phyloP scores from a whole-genome alignment of 352 stramenopile genomes.

The Phytophthora quininea region DNA sequence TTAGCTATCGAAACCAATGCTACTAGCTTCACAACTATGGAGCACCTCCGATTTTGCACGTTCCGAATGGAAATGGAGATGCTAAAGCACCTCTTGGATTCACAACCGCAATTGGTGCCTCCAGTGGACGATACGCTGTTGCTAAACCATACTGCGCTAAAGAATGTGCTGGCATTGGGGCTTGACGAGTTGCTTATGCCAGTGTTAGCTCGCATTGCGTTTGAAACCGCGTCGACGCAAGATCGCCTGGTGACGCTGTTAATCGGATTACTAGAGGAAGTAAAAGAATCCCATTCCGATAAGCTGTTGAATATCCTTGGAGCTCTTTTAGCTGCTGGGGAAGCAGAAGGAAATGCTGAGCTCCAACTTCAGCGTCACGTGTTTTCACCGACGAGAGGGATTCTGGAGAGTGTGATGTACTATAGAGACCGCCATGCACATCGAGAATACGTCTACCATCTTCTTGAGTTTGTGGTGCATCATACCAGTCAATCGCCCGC shows the following conservation, averaged over 20 bases:
- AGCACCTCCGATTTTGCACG: conserved; percentile 23
- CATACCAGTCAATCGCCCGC: conserved; percentile 29
- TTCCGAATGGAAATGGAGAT: conserved; percentile 27
- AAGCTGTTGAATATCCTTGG: conserved; percentile 51
- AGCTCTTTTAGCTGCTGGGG: conserved; percentile 42
- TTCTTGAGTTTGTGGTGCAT: conserved; percentile 59
- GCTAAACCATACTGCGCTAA: conserved; percentile 48
- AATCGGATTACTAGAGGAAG: conserved; percentile 66
- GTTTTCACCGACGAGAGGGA: conserved; percentile 54
- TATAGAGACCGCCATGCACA: conserved; percentile 58
- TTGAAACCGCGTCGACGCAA: conserved; percentile 31
- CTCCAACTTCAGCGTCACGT: conserved; percentile 52
- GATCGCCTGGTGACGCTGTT: conserved; percentile 62
- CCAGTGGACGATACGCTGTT: conserved; percentile 45
- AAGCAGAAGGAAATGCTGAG: background rate
- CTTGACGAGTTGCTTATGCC: conserved; percentile 38
- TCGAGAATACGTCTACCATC: conserved; percentile 54
- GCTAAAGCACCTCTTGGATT: conserved; percentile 15
- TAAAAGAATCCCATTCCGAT: conserved; percentile 55
- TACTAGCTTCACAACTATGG: background rate
- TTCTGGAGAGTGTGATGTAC: conserved; percentile 69
- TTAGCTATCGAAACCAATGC: conserved; percentile 27
- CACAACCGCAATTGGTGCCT: conserved; percentile 7
- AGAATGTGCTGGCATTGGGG: conserved; percentile 47
- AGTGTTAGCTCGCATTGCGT: conserved; percentile 24